Base-by-base conservation (phyloP, 2,329 filamentous ascomycete genomes). In the Fusarium heterosporum region DNA sequence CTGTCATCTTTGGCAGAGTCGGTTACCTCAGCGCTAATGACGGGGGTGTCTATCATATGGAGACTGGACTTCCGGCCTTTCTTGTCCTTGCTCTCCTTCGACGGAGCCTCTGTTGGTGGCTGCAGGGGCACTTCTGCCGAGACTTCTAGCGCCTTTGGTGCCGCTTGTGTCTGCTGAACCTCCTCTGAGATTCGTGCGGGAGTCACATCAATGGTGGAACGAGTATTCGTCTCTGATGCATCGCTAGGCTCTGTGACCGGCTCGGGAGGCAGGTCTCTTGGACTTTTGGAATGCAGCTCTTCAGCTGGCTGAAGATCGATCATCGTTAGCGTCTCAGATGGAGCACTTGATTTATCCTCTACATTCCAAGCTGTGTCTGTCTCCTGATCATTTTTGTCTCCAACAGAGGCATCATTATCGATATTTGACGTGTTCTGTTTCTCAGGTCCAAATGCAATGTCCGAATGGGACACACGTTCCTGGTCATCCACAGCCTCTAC, bases 51-150 rank as follows among this genome's bases (percentile, higher is more conserved):
- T 25, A n/a, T 36, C 36, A 36, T 32, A 19, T 25, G 45, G 28
- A 42, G 29, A 22, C 13, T 19, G 14, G 48, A 50, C 34, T 51
- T 38, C 14, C 45, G 50, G 45, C 30, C 28, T 34, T 53, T 46
- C 10, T 36, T 55, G 19, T 68, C 55, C 42, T 50, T 68, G 26
- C 43, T 66, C 60, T 51, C 55, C 26, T 66, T 61, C 17, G 43
- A 22, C 19, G 32, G 41, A n/a, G 14, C 12, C 17, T 65, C 25
- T 34, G 39, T 43, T 39, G 39, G 29, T 17, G 36, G 30, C 32
- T 47, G 52, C 34, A 19, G 17, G 16, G 29, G n/a, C 28, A 30
- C 12, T 19, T 55, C 30, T 29, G 16, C 22, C 12, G 32, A 28
- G 38, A 17, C 26, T 53, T 40, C 45, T 5, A n/a, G 6, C 16